Percentiles rank a stretch among this genome's conserved stretches.
phyloP scores from a whole-genome alignment of 1,139 yeast genomes.

The Lodderomyces metapsilosis region DNA sequence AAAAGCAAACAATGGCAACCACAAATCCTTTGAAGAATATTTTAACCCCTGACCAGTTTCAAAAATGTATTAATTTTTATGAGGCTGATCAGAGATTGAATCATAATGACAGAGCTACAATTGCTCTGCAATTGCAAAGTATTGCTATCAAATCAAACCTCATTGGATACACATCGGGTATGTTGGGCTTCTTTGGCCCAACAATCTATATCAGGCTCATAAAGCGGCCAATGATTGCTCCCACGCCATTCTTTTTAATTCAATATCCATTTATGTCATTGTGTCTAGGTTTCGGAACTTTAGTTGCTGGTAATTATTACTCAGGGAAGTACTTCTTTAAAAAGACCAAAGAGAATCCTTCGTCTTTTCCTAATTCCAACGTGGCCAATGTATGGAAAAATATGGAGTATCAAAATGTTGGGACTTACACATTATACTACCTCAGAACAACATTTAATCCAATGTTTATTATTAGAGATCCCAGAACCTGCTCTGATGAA shows the following conservation, averaged over 20 bases:
- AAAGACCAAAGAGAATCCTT: constrained; percentile 7
- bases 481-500: constrained; percentile 28
- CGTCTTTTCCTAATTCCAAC: constrained; percentile 5
- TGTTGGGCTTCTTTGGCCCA: constrained; percentile 27
- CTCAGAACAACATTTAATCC: constrained; percentile 34
- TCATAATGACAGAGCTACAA: constrained; percentile 28
- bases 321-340: constrained; percentile 25
- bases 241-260: constrained; percentile 14
- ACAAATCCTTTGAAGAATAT: constrained; percentile 13
- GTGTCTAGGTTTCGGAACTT: constrained; percentile 27
- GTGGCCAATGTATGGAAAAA: constrained; percentile 35
- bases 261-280: constrained; percentile 37
- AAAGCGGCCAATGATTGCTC: constrained; percentile 9
- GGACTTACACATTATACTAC: constrained; percentile 38
- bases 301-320: constrained; percentile 25
- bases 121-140: constrained; percentile 31
- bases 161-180: constrained; percentile 26
- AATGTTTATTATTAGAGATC: constrained; percentile 36
- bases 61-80: constrained; percentile 39
- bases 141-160: constrained; percentile 27
- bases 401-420: constrained; percentile 37
- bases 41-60: constrained; percentile 33
- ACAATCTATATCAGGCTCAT: constrained; percentile 20
- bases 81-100: constrained; percentile 41
- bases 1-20: background rate